Evolutionary conservation across 1,284 basidiomycete species (phyloP).

Genomic region (Phellopilus nigrolimitatus): DNA sequence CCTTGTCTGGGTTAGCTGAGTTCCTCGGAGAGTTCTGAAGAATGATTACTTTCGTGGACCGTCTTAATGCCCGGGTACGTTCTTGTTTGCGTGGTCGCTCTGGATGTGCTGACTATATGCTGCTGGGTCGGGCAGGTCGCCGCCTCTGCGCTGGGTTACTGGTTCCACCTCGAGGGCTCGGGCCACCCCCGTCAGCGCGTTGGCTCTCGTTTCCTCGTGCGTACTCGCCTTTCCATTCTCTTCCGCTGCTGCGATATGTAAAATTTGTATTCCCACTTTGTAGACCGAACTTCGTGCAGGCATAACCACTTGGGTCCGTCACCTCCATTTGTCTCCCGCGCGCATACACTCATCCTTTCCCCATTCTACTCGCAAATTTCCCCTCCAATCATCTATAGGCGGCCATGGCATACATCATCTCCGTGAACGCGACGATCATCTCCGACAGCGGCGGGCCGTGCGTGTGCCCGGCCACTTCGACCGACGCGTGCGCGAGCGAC

Average conservation of each 20-base stretch:
- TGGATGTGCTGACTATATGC: not conserved
- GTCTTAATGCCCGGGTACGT: conserved; percentile 38
- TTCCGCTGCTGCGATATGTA: too few relatives aligned
- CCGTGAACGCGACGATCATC: conserved; percentile 79
- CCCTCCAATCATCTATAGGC: too few relatives aligned
- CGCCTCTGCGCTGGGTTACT: conserved; percentile 65
- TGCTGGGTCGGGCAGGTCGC: conserved; percentile 51
- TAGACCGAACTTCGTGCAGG: conserved; percentile 81
- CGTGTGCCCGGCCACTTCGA: conserved; percentile 48
- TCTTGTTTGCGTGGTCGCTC: not conserved
- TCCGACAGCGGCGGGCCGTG: conserved; percentile 79
- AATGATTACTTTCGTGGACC: conserved; percentile 33
- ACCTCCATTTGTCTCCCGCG: not conserved
- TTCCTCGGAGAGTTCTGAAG: too few relatives aligned
- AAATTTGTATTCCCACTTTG: too few relatives aligned
- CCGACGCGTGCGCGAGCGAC: conserved; percentile 52
- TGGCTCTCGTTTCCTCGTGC: conserved; percentile 71
- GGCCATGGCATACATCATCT: conserved; percentile 74
- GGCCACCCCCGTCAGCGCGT: conserved; percentile 71
- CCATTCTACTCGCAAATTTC: too few relatives aligned
- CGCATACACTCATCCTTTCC: conserved; percentile 1
- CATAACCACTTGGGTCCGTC: conserved; percentile 73
- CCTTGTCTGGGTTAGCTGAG: too few relatives aligned
- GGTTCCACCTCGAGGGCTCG: conserved; percentile 82
- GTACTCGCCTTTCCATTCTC: too few relatives aligned